A percentile compares a stretch with the other conserved stretches of the same genome.
phyloP scores from a whole-genome alignment of 257 asterid genomes.

The Sherardia arvensis region DNA sequence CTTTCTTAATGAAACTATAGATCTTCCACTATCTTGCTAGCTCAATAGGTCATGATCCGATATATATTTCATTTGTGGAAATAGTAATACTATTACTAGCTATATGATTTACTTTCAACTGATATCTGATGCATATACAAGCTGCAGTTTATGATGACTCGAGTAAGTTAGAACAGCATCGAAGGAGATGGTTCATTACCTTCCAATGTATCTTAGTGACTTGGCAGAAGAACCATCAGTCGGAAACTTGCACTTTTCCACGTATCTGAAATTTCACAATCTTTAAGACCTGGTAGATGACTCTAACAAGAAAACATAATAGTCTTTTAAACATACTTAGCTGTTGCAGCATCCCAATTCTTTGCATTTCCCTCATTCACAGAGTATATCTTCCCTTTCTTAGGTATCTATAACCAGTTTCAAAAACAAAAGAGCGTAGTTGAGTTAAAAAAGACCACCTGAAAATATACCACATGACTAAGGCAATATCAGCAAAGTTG shows the following conservation, averaged over 20 bases:
- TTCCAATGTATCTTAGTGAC: constrained; percentile 91
- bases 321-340: constrained; percentile 41
- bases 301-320: neutral
- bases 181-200: constrained; percentile 34
- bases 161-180: neutral
- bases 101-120: neutral
- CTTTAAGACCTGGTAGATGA: constrained; percentile 4
- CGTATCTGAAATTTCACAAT: constrained; percentile 45
- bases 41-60: neutral
- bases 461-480: neutral
- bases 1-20: too few relatives aligned
- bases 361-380: constrained; percentile 94
- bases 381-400: constrained; percentile 78
- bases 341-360: constrained; percentile 89
- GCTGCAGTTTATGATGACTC: neutral
- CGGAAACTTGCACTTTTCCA: constrained; percentile 82
- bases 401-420: constrained; percentile 53
- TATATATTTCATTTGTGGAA: neutral
- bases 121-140: neutral
- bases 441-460: neutral
- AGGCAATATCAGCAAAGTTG: neutral
- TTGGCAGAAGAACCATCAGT: constrained; percentile 84
- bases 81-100: neutral
- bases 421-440: neutral
- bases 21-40: neutral